phyloP scores from a whole-genome alignment of 2,329 filamentous ascomycete genomes.

The Beauveria australis region DNA sequence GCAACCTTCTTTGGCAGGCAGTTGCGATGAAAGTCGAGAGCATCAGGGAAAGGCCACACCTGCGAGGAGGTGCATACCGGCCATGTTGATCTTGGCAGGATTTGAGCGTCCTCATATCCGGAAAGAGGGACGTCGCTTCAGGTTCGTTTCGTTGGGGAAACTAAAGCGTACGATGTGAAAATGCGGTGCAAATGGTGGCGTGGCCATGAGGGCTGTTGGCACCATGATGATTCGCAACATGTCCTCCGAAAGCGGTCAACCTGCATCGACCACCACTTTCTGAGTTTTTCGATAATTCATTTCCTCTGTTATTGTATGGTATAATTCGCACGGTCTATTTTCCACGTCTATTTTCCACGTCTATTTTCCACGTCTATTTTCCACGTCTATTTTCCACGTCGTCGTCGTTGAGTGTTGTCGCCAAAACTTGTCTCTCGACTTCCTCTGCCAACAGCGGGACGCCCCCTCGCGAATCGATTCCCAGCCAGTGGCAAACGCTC shows the following conservation, averaged over 20 bases:
- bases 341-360: too few species aligned
- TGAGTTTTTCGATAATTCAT: not conserved
- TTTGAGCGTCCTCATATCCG: not conserved
- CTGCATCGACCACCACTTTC: not conserved
- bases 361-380: too few species aligned
- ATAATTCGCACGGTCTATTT: not conserved
- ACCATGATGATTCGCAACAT: not conserved
- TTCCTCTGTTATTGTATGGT: not conserved
- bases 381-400: not conserved
- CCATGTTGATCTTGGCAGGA: not conserved
- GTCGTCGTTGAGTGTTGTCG: too few species aligned
- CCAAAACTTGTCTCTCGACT: not conserved
- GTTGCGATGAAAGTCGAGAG: too few species aligned
- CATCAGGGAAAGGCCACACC: not conserved
- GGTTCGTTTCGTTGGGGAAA: not conserved
- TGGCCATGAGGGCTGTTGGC: not conserved
- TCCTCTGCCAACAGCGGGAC: conserved; percentile 11
- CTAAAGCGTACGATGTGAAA: not conserved
- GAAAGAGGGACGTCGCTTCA: not conserved
- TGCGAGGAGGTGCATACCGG: not conserved
- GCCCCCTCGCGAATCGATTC: conserved; percentile 41
- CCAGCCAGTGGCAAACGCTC: conserved; percentile 61
- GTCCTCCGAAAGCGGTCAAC: not conserved
- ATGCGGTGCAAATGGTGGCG: not conserved
- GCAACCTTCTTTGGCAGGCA: not conserved